phyloP scores from a whole-genome alignment of 2,329 filamentous ascomycete genomes.

The Cyphellophora europaea region DNA sequence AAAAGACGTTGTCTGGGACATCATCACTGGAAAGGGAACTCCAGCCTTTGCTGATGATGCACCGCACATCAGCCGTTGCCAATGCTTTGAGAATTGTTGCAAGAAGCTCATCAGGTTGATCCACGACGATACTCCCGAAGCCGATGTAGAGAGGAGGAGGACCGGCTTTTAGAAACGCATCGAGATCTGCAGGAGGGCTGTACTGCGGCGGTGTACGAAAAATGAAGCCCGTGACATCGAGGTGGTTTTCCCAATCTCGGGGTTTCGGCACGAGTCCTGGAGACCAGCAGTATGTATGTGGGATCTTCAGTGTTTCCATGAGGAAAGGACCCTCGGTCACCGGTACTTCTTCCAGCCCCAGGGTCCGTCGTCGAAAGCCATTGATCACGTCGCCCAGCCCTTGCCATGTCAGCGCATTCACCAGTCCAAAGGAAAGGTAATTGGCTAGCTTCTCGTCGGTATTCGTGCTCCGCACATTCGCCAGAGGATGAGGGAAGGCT shows the following conservation, averaged over 20 bases:
- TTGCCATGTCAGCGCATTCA: constrained; percentile 43
- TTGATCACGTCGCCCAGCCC: constrained; percentile 40
- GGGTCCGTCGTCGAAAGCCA: constrained; percentile 24
- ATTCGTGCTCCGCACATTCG: constrained; percentile 32
- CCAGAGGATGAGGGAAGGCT: constrained; percentile 41
- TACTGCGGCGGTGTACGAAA: constrained; percentile 29
- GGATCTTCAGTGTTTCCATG: constrained; percentile 26
- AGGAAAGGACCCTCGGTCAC: constrained; percentile 27
- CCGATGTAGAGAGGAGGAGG: constrained; percentile 46
- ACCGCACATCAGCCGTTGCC: constrained; percentile 36
- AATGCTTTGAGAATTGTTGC: constrained; percentile 39
- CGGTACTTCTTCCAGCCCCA: constrained; percentile 31
- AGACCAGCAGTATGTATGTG: constrained; percentile 38
- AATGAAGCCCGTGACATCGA: constrained; percentile 33
- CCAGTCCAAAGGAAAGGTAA: constrained; percentile 36
- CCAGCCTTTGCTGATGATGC: constrained; percentile 47
- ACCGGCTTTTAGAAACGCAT: constrained; percentile 35
- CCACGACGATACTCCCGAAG: constrained; percentile 47
- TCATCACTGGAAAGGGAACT: constrained; percentile 23
- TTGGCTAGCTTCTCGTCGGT: constrained; percentile 28
- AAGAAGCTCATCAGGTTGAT: constrained; percentile 31
- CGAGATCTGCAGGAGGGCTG: constrained; percentile 30
- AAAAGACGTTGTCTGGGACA: constrained; percentile 33
- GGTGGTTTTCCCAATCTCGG: constrained; percentile 27
- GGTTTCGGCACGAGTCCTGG: constrained; percentile 30